Percentiles rank a stretch among this genome's conserved stretches.
These are phyloP conservation scores for Chlorencoelia australis DNA, from an alignment of 2,329 filamentous ascomycete genomes.

Conservation along the genomic window DNA sequence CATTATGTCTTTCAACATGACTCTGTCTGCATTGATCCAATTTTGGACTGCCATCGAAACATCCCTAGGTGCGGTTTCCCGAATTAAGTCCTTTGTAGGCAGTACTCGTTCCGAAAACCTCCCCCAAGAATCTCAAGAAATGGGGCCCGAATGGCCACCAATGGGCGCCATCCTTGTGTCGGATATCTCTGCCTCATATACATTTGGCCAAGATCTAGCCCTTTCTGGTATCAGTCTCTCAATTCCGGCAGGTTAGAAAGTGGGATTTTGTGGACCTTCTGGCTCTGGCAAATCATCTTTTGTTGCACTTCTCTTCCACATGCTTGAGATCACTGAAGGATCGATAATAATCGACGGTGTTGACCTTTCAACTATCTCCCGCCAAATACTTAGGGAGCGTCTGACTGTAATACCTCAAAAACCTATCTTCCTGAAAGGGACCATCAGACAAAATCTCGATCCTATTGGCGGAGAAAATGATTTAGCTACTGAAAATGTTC, in stretches of 20 bases:
- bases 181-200: conserved; percentile 23
- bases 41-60: conserved; percentile 20
- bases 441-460: conserved; percentile 39
- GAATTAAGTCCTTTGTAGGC: conserved; percentile 11
- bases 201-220: conserved; percentile 11
- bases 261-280: conserved; percentile 36
- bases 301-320: conserved; percentile 37
- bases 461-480: conserved; percentile 28
- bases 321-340: conserved; percentile 34
- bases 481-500: conserved; percentile 31
- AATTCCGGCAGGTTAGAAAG: conserved; percentile 38
- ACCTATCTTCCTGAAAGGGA: conserved; percentile 37
- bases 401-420: conserved; percentile 36
- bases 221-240: conserved; percentile 30
- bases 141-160: conserved; percentile 12
- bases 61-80: conserved; percentile 15
- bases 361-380: conserved; percentile 34
- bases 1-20: conserved; percentile 17
- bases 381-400: conserved; percentile 33
- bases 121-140: conserved; percentile 7
- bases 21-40: conserved; percentile 12
- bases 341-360: conserved; percentile 37
- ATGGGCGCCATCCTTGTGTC: conserved; percentile 25
- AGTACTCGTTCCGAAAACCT: conserved; percentile 11
- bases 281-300: conserved; percentile 34